These are phyloP conservation scores for Calamus simplicifolius DNA, from an alignment of 176 grass and related monocot genomes.

Conservation along the genomic window DNA sequence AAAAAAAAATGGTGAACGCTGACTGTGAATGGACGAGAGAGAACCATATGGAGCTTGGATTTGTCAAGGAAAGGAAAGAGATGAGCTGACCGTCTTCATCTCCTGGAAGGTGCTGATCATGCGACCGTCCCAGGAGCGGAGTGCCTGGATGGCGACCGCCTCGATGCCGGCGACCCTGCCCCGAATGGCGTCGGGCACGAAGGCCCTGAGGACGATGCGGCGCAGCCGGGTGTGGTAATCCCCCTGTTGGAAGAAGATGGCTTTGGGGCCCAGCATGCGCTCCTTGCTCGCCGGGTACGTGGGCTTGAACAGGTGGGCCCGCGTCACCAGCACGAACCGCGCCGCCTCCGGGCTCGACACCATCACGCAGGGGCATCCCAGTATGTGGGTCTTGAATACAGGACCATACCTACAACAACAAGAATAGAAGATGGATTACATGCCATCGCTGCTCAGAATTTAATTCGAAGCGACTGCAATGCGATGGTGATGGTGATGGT, in stretches of 20 bases:
- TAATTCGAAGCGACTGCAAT: neutral
- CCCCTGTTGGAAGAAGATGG: constrained; percentile 98
- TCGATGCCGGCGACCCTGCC: constrained; percentile 51
- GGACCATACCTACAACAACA: constrained; percentile 30
- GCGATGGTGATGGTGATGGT: too few relatives aligned
- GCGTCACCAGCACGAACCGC: constrained; percentile 81
- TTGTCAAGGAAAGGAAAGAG: too few relatives aligned
- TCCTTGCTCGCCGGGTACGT: constrained; percentile 98
- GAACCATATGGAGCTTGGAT: too few relatives aligned
- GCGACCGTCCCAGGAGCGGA: constrained; percentile 52
- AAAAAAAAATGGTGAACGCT: too few relatives aligned
- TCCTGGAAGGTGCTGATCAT: constrained; percentile 90
- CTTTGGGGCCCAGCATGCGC: constrained; percentile 78
- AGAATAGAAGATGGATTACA: too few relatives aligned
- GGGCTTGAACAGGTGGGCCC: constrained; percentile 95
- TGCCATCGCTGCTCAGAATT: neutral
- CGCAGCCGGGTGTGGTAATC: constrained; percentile 82
- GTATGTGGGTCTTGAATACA: constrained; percentile 92
- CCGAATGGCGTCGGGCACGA: constrained; percentile 82
- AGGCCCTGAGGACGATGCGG: constrained; percentile 71
- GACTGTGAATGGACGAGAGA: too few relatives aligned
- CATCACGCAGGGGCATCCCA: constrained; percentile 95
- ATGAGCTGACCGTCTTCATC: constrained; percentile 71
- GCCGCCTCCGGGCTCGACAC: constrained; percentile 97
- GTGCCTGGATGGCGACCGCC: constrained; percentile 43